Base-by-base conservation (phyloP, 2,329 filamentous ascomycete genomes). In the Acephala macrosclerotiorum region DNA sequence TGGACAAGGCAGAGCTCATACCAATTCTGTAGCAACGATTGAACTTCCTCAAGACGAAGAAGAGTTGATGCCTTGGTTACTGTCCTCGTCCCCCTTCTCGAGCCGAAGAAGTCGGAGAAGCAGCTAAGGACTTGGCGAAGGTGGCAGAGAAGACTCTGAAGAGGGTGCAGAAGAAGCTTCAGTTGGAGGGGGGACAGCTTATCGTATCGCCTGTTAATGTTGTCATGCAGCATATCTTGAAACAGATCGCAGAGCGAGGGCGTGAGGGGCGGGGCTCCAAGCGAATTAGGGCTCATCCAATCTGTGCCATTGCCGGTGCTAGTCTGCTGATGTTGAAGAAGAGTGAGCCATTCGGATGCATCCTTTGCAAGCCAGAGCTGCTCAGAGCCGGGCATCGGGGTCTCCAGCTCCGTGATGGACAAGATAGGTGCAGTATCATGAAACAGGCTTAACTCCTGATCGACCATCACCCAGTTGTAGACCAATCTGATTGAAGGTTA, bases 391-490 rank as follows among this genome's bases (percentile, higher is more conserved):
- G 90, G 90, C 73, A 92, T 85, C 3, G 89, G 87, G 49, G 87
- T 85, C 25, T 84, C 83, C 57, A 91, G 84, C 65, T 92, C 88
- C 35, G 85, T 89, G 61, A 91, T 84, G 16, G 88, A 85, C 63
- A 92, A 85, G 36, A 91, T 79, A 0, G 88, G 87, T 1, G 83
- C 81, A 0, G 83, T 85, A 72, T 91, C 88, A 69, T 90, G 84
- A 77, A 91, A 91, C 9, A 91, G 79, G 57, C 87, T 86, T 63
- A 91, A 79, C 76, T 93, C 90, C 72, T 92, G 89, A 73, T 93
- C 90, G 26, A 91, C 84, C 85, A 91, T 90, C 22, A 90, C 87
- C 87, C 89, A 92, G 62, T 89, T 91, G 77, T 92, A 91, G n/a
- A 91, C 86, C 36, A 92, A 80, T 70, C 89, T 90, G 72, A 60